Evolutionary conservation across 192 early-diverging fungal species (phyloP).

Genomic region (Ambispora gerdemannii): DNA sequence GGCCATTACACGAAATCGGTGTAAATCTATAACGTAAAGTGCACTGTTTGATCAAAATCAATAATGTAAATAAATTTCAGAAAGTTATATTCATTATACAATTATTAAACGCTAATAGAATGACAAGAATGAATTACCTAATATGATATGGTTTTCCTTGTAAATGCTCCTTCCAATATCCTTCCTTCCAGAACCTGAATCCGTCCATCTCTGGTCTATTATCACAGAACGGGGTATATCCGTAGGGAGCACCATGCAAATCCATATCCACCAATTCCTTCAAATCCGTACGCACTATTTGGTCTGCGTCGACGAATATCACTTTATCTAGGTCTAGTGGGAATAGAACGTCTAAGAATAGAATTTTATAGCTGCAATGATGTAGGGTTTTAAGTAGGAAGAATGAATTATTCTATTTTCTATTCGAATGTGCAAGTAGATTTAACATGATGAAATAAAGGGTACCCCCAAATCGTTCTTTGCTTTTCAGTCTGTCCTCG

Average conservation of each 20-base stretch:
- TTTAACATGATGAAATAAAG: no score
- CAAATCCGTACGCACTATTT: conserved; percentile 95
- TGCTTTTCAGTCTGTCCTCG: conserved; percentile 91
- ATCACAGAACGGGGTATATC: conserved; percentile 95
- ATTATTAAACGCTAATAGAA: no score
- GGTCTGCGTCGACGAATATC: conserved; percentile 99
- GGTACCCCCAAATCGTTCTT: conserved; percentile 90
- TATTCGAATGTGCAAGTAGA: no score
- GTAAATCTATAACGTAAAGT: conserved; percentile 93
- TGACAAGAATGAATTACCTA: conserved; percentile 35
- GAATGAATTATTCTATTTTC: no score
- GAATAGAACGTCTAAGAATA: conserved; percentile 97
- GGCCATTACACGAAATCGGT: conserved; percentile 85
- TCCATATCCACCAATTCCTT: conserved; percentile 92
- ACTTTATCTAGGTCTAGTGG: conserved; percentile 89
- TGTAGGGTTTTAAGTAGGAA: no score
- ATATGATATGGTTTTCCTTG: conserved; percentile 92
- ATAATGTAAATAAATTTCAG: no score
- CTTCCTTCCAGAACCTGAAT: conserved; percentile 96
- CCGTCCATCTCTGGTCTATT: conserved; percentile 92
- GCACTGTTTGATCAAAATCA: no score
- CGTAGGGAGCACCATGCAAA: conserved; percentile 90
- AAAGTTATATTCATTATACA: no score
- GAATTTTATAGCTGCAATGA: conserved; percentile 81
- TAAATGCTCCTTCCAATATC: conserved; percentile 92